phyloP scores from a whole-genome alignment of 23 red algal species.

The Gracilaria domingensis region DNA sequence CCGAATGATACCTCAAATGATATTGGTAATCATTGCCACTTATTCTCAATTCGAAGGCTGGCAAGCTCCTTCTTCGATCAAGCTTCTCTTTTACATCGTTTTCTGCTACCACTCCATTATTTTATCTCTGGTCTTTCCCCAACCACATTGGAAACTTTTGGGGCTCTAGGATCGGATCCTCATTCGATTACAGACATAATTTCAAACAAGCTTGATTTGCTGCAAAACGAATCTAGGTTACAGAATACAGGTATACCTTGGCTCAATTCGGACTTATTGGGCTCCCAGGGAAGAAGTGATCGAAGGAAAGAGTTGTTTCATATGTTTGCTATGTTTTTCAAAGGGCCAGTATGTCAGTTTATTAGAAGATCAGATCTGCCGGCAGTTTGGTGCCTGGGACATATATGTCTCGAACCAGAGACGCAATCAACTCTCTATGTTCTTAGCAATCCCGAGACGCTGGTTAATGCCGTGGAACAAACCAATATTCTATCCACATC shows the following conservation, averaged over 20 bases:
- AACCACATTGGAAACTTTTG: background rate
- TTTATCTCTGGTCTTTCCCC: background rate
- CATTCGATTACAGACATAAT: background rate
- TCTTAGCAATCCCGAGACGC: background rate
- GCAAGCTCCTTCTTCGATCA: background rate
- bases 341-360: conserved; percentile 1
- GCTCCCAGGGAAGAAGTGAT: background rate
- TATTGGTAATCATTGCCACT: background rate
- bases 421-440: background rate
- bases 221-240: background rate
- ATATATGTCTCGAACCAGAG: background rate
- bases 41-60: background rate
- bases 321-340: background rate
- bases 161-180: background rate
- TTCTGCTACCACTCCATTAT: background rate
- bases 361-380: background rate
- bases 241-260: background rate
- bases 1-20: conserved; percentile 12
- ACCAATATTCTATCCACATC: background rate
- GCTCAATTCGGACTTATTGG: background rate
- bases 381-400: background rate
- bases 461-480: background rate
- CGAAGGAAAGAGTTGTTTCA: background rate
- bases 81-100: background rate
- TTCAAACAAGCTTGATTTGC: background rate